Base-by-base conservation (phyloP, 371 early-diverging fungal genomes). In the Lichtheimia ramosa region DNA sequence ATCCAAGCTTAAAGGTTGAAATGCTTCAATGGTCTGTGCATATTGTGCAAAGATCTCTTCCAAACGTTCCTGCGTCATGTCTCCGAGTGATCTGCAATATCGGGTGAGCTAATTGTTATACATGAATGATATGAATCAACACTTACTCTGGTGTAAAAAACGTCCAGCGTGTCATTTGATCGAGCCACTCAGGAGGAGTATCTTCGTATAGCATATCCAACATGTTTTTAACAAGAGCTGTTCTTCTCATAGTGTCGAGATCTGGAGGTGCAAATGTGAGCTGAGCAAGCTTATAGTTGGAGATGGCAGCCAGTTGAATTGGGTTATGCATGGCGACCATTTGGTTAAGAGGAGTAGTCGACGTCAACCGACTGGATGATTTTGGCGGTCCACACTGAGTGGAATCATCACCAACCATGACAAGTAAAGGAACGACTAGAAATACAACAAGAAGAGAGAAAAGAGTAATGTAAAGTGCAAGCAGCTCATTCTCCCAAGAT, bases 231-330 rank as follows among this genome's bases (percentile, higher is more conserved):
- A 77, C 67, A 12, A 77, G 61, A 15, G 81, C 77, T 2, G 81
- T 81, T 51, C 77, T 81, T 61, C 74, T 62, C 50, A 81, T 56
- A 13, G 81, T 75, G 52, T 74, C 62, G 15, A 70, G 57, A 66
- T 81, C 76, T 12, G 81, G 81, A 3, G 81, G 70, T 8, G 81
- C 76, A 69, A 81, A 81, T 0, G 81, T 81, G 10, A 81, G 73
- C 51, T 81, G 81, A n/a, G 81, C 81, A n/a, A 81, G 59, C 39
- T 81, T 81, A 48, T 74, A 81, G 59, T 81, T 81, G 8, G 81
- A 77, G 51, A 81, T 75, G 51, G 81, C 81, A 4, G 81, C 78
- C 8, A 81, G 58, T 60, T 81, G 81, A 43, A 81, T 74, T 12
- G 81, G 81, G 39, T 76, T 80, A 55, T 69, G 66, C 56, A 64